Evolutionary conservation across 192 early-diverging fungal species (phyloP).

Genomic region (Coemansia sp.): DNA sequence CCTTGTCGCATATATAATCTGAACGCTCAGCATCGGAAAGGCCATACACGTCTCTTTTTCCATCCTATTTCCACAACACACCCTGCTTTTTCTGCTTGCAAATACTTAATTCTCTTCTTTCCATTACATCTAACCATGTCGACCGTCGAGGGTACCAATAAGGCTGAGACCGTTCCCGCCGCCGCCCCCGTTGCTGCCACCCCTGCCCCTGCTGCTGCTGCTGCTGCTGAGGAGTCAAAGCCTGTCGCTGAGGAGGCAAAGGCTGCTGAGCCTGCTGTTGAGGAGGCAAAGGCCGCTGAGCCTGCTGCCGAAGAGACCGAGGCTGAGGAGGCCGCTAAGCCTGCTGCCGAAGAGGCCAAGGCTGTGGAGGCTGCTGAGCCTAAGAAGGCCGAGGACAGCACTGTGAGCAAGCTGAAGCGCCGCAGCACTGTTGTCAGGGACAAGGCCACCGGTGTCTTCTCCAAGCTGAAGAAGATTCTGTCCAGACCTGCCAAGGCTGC

Average conservation of each 20-base stretch:
- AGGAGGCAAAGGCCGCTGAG: constrained; percentile 19
- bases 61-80: constrained; percentile 10
- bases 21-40: constrained; percentile 4
- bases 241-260: background rate
- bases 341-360: constrained; percentile 13
- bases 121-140: constrained; percentile 23
- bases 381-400: constrained; percentile 24
- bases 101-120: constrained; percentile 10
- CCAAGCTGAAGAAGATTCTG: constrained; percentile 43
- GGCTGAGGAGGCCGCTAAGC: constrained; percentile 13
- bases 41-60: background rate
- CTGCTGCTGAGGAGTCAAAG: constrained; percentile 3
- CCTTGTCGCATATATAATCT: constrained; percentile 9
- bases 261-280: constrained; percentile 11
- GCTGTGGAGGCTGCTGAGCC: constrained; percentile 16
- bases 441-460: constrained; percentile 48
- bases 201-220: constrained; percentile 13
- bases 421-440: constrained; percentile 42
- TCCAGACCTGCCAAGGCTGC: constrained; percentile 38
- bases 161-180: constrained; percentile 14
- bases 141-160: constrained; percentile 12
- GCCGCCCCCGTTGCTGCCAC: constrained; percentile 8
- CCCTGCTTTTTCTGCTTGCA: constrained; percentile 7
- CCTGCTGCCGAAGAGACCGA: constrained; percentile 18
- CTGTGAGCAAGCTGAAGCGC: constrained; percentile 49